Evolutionary conservation across 108 stramenopile species (phyloP), one percentile per base, ranked within the genome.

Genomic region (Nitzschia sp.): DNA sequence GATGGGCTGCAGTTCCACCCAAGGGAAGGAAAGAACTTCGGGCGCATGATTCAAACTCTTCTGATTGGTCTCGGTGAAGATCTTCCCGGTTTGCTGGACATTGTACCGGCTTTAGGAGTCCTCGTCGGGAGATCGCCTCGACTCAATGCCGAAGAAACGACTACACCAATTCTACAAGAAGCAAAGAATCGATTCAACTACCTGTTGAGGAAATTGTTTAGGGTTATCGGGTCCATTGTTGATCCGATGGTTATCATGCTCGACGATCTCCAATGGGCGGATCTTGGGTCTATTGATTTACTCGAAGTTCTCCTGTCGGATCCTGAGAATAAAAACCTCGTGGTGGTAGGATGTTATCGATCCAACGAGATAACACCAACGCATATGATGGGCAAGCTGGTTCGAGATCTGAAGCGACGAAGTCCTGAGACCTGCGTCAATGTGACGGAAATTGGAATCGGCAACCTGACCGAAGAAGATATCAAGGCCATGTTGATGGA

Each of bases 281-380:
- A 68, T 49, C 13, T 26, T 1, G 48, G 59, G 29, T 72, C 77
- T 13, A 56, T 79, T 36, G 64, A 73, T 2, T 1, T 73, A 1
- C 3, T 79, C 6, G 51, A 73, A 30, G 34, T 18, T n/a, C 42
- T 74, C 13, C 19, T 57, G 23, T 31, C 24, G 0, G 67, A 73
- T 38, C 13, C 4, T 13, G 27, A 27, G 23, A 66, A 28, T 25
- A 23, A 21, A 0, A 48, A 33, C 8, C 38, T 79, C 11, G n/a
- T 87, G 49, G 54, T 87, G 34, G 55, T 84, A 21, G 82, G 82
- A 13, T 46, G 64, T 0, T 81, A 82, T 47, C 74, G 85, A 53
- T 76, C 75, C 51, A 71, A 87, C 47, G 82, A 83, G 54, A 73
- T 81, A 8, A 45, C 66, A 1, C 68, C 31, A 0, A 53, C 33